Percentiles rank a stretch among this genome's conserved stretches.
These are phyloP conservation scores for Diplodia mutila DNA, from an alignment of 2,329 filamentous ascomycete genomes.

Conservation along the genomic window DNA sequence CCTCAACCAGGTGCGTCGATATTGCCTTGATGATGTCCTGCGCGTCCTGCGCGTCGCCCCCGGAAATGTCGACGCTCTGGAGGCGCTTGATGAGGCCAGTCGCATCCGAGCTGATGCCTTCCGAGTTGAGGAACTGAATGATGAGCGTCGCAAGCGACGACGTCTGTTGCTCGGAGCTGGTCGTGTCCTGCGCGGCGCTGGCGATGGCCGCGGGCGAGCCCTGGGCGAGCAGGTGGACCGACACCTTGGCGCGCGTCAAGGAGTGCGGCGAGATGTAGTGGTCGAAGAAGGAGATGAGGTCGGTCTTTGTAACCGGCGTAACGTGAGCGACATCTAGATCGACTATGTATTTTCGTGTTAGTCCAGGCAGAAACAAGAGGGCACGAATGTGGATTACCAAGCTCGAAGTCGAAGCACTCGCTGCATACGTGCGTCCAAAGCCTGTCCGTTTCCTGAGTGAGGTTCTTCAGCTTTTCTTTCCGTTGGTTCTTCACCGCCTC, in stretches of 20 bases:
- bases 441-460: constrained; percentile 79
- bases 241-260: constrained; percentile 74
- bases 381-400: constrained; percentile 64
- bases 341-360: constrained; percentile 49
- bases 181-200: constrained; percentile 32
- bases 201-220: constrained; percentile 47
- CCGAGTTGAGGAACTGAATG: constrained; percentile 51
- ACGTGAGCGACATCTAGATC: constrained; percentile 77
- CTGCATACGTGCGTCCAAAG: constrained; percentile 85
- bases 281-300: constrained; percentile 79
- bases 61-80: constrained; percentile 49
- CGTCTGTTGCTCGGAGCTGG: constrained; percentile 48
- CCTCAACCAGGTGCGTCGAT: constrained; percentile 50
- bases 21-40: constrained; percentile 56
- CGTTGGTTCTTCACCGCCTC: constrained; percentile 84
- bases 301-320: constrained; percentile 73
- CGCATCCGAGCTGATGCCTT: constrained; percentile 50
- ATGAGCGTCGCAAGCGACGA: constrained; percentile 42
- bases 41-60: constrained; percentile 51
- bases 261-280: constrained; percentile 77
- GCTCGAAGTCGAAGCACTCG: constrained; percentile 88
- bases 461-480: constrained; percentile 89
- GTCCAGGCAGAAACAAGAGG: background rate
- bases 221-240: constrained; percentile 84
- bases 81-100: constrained; percentile 50